Conservation (phyloP, 1,284 basidiomycete genomes). For the Melampsora larici-populina region DNA sequence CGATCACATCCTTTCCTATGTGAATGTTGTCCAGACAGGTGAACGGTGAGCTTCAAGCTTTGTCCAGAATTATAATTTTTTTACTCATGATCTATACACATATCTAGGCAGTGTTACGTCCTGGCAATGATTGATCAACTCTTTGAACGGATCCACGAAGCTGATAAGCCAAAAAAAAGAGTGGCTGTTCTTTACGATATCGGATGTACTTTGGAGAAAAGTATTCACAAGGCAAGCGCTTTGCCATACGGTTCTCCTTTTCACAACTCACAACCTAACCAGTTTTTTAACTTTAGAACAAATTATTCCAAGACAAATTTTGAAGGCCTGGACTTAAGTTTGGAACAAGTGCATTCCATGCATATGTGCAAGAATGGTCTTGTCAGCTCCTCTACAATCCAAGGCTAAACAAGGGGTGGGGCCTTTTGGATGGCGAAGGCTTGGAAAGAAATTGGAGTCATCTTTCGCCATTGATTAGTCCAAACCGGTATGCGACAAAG, state of each 20-base stretch:
- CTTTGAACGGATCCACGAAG: not conserved
- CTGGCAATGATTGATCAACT: not conserved
- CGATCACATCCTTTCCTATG: no score
- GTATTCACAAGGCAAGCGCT: not conserved
- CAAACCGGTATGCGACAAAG: no score
- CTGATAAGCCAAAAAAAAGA: not conserved
- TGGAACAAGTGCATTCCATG: constrained; percentile 9
- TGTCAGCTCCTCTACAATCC: constrained; percentile 2
- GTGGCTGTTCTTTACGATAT: no score
- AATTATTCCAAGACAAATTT: no score
- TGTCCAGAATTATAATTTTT: no score
- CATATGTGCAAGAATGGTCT: constrained; percentile 2
- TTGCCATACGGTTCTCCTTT: not conserved
- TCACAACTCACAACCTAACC: no score
- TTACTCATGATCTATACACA: not conserved
- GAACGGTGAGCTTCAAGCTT: not conserved
- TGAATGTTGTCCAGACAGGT: not conserved
- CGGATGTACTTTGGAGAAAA: not conserved
- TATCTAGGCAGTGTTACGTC: not conserved
- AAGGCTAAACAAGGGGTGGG: constrained; percentile 6
- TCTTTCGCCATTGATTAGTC: no score
- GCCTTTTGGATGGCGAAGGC: not conserved
- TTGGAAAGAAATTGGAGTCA: no score
- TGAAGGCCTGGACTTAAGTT: not conserved
- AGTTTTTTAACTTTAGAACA: no score